Conservation (phyloP, 2,329 filamentous ascomycete genomes). For the Sporothrix variecibatus region DNA sequence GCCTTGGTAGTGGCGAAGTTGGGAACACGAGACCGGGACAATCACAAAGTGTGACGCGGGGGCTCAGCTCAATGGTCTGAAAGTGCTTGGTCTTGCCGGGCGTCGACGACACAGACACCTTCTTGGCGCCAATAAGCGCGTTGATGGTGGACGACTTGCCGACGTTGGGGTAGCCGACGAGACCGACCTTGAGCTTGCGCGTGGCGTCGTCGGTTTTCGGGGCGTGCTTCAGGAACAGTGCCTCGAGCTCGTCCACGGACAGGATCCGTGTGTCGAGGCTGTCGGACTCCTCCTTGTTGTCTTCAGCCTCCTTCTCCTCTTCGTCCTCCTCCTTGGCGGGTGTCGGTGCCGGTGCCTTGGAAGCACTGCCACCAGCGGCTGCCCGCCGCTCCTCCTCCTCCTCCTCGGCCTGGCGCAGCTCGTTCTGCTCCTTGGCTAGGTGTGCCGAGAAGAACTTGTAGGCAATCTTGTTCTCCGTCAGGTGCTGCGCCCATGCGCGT, state of each 20-base stretch:
- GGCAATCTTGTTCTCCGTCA: conserved; percentile 76
- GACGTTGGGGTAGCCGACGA: conserved; percentile 98
- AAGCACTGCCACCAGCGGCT: conserved; percentile 1
- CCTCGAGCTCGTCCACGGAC: conserved; percentile 89
- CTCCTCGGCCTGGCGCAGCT: conserved; percentile 61
- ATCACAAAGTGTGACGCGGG: conserved; percentile 90
- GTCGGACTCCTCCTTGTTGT: conserved; percentile 41
- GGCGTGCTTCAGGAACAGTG: conserved; percentile 76
- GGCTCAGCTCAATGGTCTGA: conserved; percentile 93
- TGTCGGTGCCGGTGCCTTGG: neutral
- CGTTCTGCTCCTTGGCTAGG: conserved; percentile 85
- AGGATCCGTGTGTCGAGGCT: conserved; percentile 75
- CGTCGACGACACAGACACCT: conserved; percentile 95
- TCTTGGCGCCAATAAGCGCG: conserved; percentile 96
- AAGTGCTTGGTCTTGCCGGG: conserved; percentile 99
- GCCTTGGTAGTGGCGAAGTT: conserved; percentile 97
- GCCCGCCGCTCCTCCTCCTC: conserved; percentile 38
- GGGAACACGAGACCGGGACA: conserved; percentile 96
- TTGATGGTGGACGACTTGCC: conserved; percentile 99
- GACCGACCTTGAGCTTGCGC: conserved; percentile 80
- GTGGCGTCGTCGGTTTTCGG: conserved; percentile 52
- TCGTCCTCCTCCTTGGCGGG: conserved; percentile 34
- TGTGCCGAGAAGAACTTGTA: conserved; percentile 97
- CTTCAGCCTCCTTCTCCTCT: conserved; percentile 39
- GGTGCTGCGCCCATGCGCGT: conserved; percentile 81